Percentiles rank a stretch among this genome's conserved stretches.
Conservation (phyloP, 345 rosid genomes). For the Linum lewisii region DNA sequence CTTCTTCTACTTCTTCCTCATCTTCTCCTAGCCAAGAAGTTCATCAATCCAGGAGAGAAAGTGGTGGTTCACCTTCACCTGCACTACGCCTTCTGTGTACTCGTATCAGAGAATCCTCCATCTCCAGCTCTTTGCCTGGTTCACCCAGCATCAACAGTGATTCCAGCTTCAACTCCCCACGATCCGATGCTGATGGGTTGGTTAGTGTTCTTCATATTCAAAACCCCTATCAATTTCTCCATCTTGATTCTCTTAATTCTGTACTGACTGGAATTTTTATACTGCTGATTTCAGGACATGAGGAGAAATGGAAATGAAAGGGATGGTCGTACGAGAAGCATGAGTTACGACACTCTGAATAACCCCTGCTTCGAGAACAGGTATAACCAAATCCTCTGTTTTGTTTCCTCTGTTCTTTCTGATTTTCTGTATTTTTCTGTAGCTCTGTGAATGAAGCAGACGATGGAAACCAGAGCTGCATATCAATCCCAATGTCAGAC, state of each 20-base stretch:
- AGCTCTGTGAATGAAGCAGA: conserved; percentile 31
- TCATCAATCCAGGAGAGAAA: too few species aligned
- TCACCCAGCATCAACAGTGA: conserved; percentile 22
- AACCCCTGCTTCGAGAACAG: conserved; percentile 24
- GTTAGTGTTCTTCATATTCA: conserved; percentile 11
- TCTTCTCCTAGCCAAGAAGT: conserved; percentile 24
- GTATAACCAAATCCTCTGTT: conserved; percentile 10
- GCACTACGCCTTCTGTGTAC: conserved; percentile 26
- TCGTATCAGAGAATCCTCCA: conserved; percentile 17
- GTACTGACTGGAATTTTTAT: too few species aligned
- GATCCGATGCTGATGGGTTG: conserved; percentile 28
- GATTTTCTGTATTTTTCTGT: conserved; percentile 3
- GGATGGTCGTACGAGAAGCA: conserved; percentile 14
- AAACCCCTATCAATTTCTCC: too few species aligned
- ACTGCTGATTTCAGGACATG: conserved; percentile 17
- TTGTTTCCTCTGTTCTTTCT: not conserved
- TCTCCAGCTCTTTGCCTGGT: conserved; percentile 22
- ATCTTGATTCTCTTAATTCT: too few species aligned
- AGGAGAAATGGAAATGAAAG: conserved; percentile 18
- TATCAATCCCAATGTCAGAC: conserved; percentile 37
- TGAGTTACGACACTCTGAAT: conserved; percentile 24
- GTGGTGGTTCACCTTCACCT: too few species aligned
- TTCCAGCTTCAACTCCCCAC: conserved; percentile 28
- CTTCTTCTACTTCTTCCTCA: conserved; percentile 23
- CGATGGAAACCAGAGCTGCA: conserved; percentile 40